Percentiles rank a stretch among this genome's conserved stretches.
These are phyloP conservation scores for Flaveria ramosissima DNA, from an alignment of 129 eudicot species.

Conservation along the genomic window DNA sequence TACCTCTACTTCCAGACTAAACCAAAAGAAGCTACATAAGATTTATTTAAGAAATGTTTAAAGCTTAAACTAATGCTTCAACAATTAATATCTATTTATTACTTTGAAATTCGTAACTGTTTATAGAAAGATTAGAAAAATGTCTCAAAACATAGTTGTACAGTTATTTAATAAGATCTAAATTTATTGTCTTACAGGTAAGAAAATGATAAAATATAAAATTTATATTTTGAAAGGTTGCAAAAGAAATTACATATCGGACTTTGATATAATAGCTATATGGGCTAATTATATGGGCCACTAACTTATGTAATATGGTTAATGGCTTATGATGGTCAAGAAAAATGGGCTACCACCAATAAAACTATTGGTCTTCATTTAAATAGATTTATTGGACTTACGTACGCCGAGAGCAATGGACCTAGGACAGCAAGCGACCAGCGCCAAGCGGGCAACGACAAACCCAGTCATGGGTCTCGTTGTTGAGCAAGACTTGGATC, in stretches of 20 bases:
- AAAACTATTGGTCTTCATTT: too few relatives aligned
- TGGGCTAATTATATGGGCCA: background rate
- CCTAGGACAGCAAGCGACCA: too few relatives aligned
- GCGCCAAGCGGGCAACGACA: too few relatives aligned
- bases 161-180: background rate
- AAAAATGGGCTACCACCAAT: too few relatives aligned
- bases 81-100: background rate
- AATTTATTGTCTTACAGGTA: background rate
- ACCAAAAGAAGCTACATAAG: too few relatives aligned
- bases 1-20: too few relatives aligned
- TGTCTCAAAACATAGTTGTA: background rate
- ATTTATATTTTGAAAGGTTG: background rate
- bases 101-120: background rate
- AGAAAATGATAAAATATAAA: background rate
- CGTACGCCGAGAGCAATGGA: too few relatives aligned
- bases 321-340: background rate
- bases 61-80: background rate
- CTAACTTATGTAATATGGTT: too few relatives aligned
- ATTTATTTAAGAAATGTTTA: too few relatives aligned
- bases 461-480: too few relatives aligned
- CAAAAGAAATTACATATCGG: background rate
- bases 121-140: background rate
- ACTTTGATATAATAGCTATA: background rate
- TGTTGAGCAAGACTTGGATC: too few relatives aligned
- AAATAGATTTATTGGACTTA: too few relatives aligned